Evolutionary conservation across 306 rosid genomes (phyloP), one percentile per base, ranked within the genome.

Genomic region (Cucumis hystrix): DNA sequence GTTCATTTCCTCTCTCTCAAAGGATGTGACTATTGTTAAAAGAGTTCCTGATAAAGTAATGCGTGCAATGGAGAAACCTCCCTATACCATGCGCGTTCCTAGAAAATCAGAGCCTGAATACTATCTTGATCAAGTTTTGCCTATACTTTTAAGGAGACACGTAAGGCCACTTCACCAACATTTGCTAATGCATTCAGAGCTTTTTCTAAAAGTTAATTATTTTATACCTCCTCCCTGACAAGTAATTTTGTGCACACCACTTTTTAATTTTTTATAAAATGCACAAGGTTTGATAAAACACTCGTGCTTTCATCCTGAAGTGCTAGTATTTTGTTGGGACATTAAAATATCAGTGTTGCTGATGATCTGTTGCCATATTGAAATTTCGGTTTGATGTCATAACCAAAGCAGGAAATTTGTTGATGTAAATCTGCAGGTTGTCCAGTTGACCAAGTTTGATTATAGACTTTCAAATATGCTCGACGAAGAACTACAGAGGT

Each of bases 61-160:
- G 99, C 90, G 96, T 56, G 84, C 91, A 73, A 92, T 96, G 99
- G 99, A 96, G 13, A 96, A 96, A 83, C 99, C 99, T 66, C 99
- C 99, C 57, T 96, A 96, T 80, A 92, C 96, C 43, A 96, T 96
- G 98, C 98, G 99, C 18, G 99, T 96, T 70, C 99, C 99, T 5
- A 89, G 99, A 87, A 96, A 92, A 85, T 96, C 99, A 18, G 93
- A 90, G 14, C 98, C 99, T 74, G 99, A 96, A 79, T 96, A 92
- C 82, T 96, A 96, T 88, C 91, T 86, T 73, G 98, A 92, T 77
- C 99, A 96, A 89, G 99, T 91, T 78, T 82, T 96, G 83, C 99
- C 99, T 40, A 88, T 91, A 82, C 99, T 96, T 76, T 81, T 85
- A 82, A 89, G 97, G 79, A 89, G 99, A 83, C 89, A 92, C 74